Evolutionary conservation across 306 rosid genomes (phyloP), one percentile per base, ranked within the genome.

Genomic region (Sindora glabra): DNA sequence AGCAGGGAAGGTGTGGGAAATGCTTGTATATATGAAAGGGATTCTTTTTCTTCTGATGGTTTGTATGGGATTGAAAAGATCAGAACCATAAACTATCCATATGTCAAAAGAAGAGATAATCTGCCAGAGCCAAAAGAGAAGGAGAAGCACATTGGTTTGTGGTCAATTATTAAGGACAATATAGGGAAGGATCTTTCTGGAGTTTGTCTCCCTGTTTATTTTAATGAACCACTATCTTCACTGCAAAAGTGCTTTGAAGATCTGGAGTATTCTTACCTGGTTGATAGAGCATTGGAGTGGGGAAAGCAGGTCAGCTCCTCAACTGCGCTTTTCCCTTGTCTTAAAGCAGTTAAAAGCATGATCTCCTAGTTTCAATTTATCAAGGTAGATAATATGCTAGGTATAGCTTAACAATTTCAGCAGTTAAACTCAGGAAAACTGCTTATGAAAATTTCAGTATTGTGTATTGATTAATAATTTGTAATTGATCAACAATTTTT

Each of bases 211-310:
- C 96, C 99, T 66, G 96, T 92, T 77, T 92, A 92, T 83, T 92
- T 92, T 78, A 92, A 92, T 59, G 99, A 92, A 76, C 99, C 99
- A 44, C 89, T 92, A 59, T 92, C 99, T 40, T 89, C 99, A 1
- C 73, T 92, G 77, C 99, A 89, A 78, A 92, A 92, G 77, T 92
- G 96, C 76, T 92, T 92, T 70, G 99, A 92, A 84, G 99, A 92
- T 74, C 74, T 92, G 58, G 99, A 92, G 76, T 92, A 92, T 78
- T 92, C 99, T 8, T 74, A 80, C 80, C 78, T 92, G 79, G 96
- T 92, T 66, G 99, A 92, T 78, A 81, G 75, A 73, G 99, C 99
- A 42, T 62, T 69, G 58, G 95, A 80, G 75, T 92, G 96, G 96
- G 96, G 96, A 77, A 92, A 86, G 81, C 94, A 89, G 96, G 99